Evolutionary conservation across 306 rosid genomes (phyloP).

Genomic region (Quercus robur): DNA sequence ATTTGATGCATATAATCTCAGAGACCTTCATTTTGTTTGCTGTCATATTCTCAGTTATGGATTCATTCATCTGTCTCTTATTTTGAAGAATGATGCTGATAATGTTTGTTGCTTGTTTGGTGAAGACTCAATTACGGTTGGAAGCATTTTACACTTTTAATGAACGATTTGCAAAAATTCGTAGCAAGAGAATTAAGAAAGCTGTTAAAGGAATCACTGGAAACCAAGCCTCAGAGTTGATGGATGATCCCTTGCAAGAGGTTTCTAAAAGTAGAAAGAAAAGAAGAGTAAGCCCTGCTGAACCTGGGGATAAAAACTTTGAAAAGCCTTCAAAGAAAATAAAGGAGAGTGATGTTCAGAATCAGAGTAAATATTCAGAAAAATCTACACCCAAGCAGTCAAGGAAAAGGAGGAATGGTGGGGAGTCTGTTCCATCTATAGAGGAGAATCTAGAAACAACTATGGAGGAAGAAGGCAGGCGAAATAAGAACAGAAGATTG

Average conservation of each 20-base stretch:
- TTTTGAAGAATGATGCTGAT: slow-evolving; percentile 25
- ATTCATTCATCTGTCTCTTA: background rate
- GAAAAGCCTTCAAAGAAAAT: slow-evolving; percentile 31
- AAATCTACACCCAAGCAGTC: slow-evolving; percentile 39
- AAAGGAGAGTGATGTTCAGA: slow-evolving; percentile 26
- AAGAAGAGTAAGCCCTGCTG: slow-evolving; percentile 27
- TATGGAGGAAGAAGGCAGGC: slow-evolving; percentile 27
- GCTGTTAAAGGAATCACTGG: slow-evolving; percentile 85
- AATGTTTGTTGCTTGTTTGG: slow-evolving; percentile 18
- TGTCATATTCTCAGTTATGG: background rate
- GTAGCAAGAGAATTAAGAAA: slow-evolving; percentile 86
- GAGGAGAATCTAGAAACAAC: slow-evolving; percentile 23
- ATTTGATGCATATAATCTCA: slow-evolving; percentile 11
- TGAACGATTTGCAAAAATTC: slow-evolving; percentile 89
- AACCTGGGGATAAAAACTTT: slow-evolving; percentile 32
- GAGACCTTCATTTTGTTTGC: slow-evolving; percentile 9
- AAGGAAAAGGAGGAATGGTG: slow-evolving; percentile 45
- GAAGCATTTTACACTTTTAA: slow-evolving; percentile 92
- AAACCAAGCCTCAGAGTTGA: slow-evolving; percentile 40
- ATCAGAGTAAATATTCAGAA: slow-evolving; percentile 20
- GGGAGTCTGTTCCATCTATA: slow-evolving; percentile 28
- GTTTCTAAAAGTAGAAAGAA: slow-evolving; percentile 30
- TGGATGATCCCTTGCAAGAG: slow-evolving; percentile 36
- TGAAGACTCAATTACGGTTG: slow-evolving; percentile 86
- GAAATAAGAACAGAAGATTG: slow-evolving; percentile 27